Base-by-base conservation (phyloP, 768 basidiomycete species). In the Mycena metata region DNA sequence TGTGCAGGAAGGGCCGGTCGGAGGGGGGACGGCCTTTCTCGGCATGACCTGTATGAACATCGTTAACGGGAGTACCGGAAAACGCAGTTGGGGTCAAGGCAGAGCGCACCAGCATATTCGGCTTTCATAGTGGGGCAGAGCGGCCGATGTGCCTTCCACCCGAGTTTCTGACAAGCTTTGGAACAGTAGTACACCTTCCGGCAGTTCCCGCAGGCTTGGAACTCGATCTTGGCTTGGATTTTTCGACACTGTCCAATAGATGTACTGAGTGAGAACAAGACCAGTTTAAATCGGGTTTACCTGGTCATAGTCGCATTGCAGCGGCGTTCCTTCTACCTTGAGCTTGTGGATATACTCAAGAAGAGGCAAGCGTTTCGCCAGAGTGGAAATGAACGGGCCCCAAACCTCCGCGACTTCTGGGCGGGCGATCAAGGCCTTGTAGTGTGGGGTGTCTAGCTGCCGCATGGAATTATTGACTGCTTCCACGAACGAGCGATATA, bases 241-340 rank as follows among this genome's bases (percentile, higher is more conserved):
- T 79, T 79, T 23, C 76, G 77, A 55, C 81, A 81, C 81, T 82
- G n/a, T n/a, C n/a, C n/a, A n/a, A n/a, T n/a, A n/a, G n/a, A n/a
- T n/a, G n/a, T n/a, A n/a, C 51, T 1, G 45, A 60, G 17, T 12
- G 7, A 2, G 35, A 33, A 21, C 19, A 19, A 26, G 3, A 19
- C 7, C 13, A 9, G 21, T 12, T 30, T 24, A 2, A 17, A 63
- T 72, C 51, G 9, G 12, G n/a, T n/a, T n/a, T n/a, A 79, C 80
- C 68, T 79, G 71, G 23, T 76, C 70, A 62, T 81, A 79, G 57
- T 82, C 81, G 43, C 81, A 83, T 3, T 72, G 76, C 17, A 69
- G 74, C 8, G 67, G 73, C 42, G 77, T 76, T 11, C 75, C 74
- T 57, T 78, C 80, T 23, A 73, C 52, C 17, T 74, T 71, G 15